Evolutionary conservation across 257 asterid species (phyloP).

Genomic region (Primulina huaijiensis): DNA sequence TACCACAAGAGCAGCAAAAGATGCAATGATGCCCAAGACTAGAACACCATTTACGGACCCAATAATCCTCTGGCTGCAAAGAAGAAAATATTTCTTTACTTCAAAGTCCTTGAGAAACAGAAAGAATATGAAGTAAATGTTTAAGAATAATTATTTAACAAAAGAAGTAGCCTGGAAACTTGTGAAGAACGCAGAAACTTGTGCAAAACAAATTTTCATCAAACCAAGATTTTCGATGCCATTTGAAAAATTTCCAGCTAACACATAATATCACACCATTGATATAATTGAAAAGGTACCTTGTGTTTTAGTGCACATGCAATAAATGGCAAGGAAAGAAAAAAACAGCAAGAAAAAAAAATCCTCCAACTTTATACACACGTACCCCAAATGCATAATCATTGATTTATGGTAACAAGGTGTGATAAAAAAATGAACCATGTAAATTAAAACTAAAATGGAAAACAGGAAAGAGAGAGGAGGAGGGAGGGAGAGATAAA

Average conservation of each 20-base stretch:
- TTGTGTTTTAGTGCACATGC: not conserved
- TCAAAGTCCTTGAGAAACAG: constrained; percentile 10
- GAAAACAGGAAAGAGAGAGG: not conserved
- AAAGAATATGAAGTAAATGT: not conserved
- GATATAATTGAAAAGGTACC: not conserved
- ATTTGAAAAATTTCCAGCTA: not conserved
- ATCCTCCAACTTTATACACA: constrained; percentile 4
- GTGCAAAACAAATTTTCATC: not conserved
- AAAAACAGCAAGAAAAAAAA: not conserved
- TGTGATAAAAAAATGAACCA: not conserved
- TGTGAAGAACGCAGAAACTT: not conserved
- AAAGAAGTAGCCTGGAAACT: constrained; percentile 10
- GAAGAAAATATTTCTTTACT: constrained; percentile 23
- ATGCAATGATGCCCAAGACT: constrained; percentile 59
- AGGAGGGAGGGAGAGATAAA: constrained; percentile 1
- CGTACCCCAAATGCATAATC: not conserved
- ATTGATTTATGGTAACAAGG: constrained; percentile 9
- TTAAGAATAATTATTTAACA: not conserved
- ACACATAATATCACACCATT: not conserved
- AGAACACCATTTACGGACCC: constrained; percentile 87
- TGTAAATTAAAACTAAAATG: not conserved
- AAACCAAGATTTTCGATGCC: constrained; percentile 1
- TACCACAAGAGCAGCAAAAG: constrained; percentile 88
- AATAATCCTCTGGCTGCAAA: constrained; percentile 68
- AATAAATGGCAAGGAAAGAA: not conserved